A percentile compares a stretch with the other conserved stretches of the same genome.
Conservation (phyloP, 2,329 filamentous ascomycete species). For the Aspergillus ibericus region DNA sequence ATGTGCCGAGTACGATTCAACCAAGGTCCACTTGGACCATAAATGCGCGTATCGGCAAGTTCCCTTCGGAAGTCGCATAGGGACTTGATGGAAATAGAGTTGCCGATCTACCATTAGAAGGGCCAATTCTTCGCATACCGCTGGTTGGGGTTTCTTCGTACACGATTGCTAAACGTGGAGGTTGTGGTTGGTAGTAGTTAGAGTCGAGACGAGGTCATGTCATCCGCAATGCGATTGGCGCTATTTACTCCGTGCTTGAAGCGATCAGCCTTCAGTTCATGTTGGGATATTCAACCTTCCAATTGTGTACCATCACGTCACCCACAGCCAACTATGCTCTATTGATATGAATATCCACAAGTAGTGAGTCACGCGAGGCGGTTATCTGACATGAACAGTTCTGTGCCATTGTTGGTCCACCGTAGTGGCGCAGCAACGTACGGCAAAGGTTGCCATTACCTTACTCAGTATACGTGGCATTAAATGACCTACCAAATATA, state of each 20-base stretch:
- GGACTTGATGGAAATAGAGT: conserved; percentile 7
- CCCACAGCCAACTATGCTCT: neutral
- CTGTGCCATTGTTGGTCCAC: neutral
- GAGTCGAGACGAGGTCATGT: neutral
- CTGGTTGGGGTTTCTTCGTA: neutral
- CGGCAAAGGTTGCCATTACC: neutral
- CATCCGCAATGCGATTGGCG: neutral
- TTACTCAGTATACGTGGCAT: neutral
- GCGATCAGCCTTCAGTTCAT: neutral
- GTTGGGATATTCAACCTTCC: neutral
- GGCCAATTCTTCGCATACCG: neutral
- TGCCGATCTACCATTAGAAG: neutral
- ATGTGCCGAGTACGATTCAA: conserved; percentile 1
- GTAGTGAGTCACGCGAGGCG: neutral
- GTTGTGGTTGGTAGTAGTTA: neutral
- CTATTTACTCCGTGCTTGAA: neutral
- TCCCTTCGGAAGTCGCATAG: neutral
- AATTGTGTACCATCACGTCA: neutral
- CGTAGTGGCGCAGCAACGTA: neutral
- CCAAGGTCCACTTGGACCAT: conserved; percentile 4
- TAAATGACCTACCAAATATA: neutral
- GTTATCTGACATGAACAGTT: neutral
- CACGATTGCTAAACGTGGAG: neutral
- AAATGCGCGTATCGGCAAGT: conserved; percentile 3
- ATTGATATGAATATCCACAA: too few relatives aligned